A percentile compares a stretch with the other conserved stretches of the same genome.
phyloP scores from a whole-genome alignment of 2,329 filamentous ascomycete genomes.

The Exophiala aquamarina region DNA sequence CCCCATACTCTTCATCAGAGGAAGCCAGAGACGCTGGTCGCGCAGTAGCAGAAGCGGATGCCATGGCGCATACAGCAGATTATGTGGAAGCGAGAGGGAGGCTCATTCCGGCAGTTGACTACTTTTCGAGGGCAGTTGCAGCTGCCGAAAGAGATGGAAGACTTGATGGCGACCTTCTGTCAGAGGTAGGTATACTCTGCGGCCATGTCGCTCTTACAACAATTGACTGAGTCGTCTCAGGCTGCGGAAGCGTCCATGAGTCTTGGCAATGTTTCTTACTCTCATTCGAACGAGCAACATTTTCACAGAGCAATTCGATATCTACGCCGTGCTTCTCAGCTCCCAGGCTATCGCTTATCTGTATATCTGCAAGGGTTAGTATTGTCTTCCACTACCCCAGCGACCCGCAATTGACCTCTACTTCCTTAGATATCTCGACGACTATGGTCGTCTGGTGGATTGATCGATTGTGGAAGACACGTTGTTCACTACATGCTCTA shows the following conservation, averaged over 20 bases:
- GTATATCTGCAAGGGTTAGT: constrained; percentile 49
- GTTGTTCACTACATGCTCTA: not conserved
- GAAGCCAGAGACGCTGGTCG: constrained; percentile 32
- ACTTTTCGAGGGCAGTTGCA: constrained; percentile 48
- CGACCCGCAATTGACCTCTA: not conserved
- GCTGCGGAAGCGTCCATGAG: constrained; percentile 55
- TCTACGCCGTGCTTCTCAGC: constrained; percentile 43
- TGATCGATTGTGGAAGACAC: too few relatives aligned
- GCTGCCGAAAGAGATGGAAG: constrained; percentile 40
- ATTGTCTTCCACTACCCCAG: not conserved
- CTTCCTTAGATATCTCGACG: constrained; percentile 22
- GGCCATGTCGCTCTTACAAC: constrained; percentile 12
- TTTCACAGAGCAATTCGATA: constrained; percentile 49
- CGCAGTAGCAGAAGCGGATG: constrained; percentile 37
- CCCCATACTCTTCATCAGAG: constrained; percentile 26
- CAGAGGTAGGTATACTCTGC: constrained; percentile 37
- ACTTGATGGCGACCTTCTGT: constrained; percentile 45
- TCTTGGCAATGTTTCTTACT: constrained; percentile 50
- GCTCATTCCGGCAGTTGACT: constrained; percentile 53
- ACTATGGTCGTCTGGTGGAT: constrained; percentile 24
- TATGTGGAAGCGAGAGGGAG: constrained; percentile 55
- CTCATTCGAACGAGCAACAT: constrained; percentile 43
- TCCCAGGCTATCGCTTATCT: constrained; percentile 44
- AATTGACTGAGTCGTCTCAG: constrained; percentile 31
- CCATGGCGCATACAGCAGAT: constrained; percentile 39